Conservation (phyloP, 768 basidiomycete genomes). For the Lentinula boryana region DNA sequence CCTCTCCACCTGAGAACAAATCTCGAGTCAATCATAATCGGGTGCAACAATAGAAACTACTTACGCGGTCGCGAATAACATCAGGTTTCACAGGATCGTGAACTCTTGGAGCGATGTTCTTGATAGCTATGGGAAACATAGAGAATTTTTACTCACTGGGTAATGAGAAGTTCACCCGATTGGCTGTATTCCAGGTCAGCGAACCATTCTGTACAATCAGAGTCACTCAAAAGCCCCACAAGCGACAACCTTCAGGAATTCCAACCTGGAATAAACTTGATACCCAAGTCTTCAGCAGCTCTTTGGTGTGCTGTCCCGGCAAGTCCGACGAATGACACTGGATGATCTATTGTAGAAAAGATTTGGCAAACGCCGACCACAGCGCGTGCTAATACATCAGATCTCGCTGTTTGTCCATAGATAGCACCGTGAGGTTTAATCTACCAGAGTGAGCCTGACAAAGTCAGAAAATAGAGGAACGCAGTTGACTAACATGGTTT, state of each 20-base stretch:
- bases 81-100: constrained; percentile 41
- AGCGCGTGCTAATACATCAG: constrained; percentile 48
- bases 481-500: constrained; percentile 41
- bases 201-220: constrained; percentile 46
- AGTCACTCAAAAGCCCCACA: not conserved
- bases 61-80: constrained; percentile 37
- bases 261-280: constrained; percentile 57
- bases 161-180: constrained; percentile 54
- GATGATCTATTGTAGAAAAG: constrained; percentile 29
- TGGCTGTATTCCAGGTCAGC: constrained; percentile 57
- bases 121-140: not conserved
- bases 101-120: constrained; percentile 26
- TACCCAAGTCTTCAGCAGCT: constrained; percentile 46
- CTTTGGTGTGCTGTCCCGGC: constrained; percentile 58
- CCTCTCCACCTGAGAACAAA: not conserved
- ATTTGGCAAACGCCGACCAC: constrained; percentile 47
- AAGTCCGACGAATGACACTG: constrained; percentile 55
- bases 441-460: constrained; percentile 18
- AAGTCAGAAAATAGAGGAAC: too few species aligned
- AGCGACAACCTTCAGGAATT: not conserved
- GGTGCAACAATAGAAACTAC: not conserved
- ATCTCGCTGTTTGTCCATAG: constrained; percentile 54
- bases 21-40: not conserved
- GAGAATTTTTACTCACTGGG: constrained; percentile 38
- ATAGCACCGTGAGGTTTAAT: constrained; percentile 59